Evolutionary conservation across 345 rosid genomes (phyloP).

Genomic region (Acer saccharum): DNA sequence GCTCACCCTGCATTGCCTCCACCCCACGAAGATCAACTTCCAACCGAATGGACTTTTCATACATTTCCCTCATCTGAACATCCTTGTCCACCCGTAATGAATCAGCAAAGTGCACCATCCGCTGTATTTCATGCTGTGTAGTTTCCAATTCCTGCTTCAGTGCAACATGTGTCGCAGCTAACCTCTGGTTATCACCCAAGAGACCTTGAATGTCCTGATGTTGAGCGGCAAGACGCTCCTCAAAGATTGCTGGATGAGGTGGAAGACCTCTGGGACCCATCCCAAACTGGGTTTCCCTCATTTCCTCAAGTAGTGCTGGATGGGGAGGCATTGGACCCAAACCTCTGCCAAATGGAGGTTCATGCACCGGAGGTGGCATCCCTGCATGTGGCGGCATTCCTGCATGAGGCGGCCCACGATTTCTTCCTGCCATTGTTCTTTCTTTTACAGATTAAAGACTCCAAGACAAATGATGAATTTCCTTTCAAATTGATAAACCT

Average conservation of each 20-base stretch:
- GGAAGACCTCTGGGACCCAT: conserved; percentile 65
- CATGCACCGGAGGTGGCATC: conserved; percentile 53
- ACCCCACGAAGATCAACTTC: conserved; percentile 71
- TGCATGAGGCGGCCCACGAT: conserved; percentile 47
- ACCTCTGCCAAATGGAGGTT: conserved; percentile 56
- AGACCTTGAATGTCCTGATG: conserved; percentile 89
- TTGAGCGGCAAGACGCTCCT: conserved; percentile 78
- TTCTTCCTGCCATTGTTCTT: conserved; percentile 51
- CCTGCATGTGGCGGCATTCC: conserved; percentile 50
- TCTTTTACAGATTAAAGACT: background rate
- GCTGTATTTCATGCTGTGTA: conserved; percentile 75
- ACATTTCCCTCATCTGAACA: conserved; percentile 81
- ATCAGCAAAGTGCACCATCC: conserved; percentile 64
- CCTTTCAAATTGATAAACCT: background rate
- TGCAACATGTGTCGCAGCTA: conserved; percentile 92
- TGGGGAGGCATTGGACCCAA: conserved; percentile 55
- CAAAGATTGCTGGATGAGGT: conserved; percentile 62
- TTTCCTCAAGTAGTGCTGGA: conserved; percentile 61
- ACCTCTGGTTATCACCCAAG: conserved; percentile 80
- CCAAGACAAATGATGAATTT: background rate
- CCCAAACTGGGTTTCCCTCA: conserved; percentile 60
- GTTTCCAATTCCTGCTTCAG: conserved; percentile 91
- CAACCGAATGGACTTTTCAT: conserved; percentile 65
- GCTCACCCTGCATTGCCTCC: conserved; percentile 65
- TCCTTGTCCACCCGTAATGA: conserved; percentile 75